These are phyloP conservation scores for Rostrohypoxylon terebratum DNA, from an alignment of 495 filamentous ascomycete genomes.

Conservation along the genomic window DNA sequence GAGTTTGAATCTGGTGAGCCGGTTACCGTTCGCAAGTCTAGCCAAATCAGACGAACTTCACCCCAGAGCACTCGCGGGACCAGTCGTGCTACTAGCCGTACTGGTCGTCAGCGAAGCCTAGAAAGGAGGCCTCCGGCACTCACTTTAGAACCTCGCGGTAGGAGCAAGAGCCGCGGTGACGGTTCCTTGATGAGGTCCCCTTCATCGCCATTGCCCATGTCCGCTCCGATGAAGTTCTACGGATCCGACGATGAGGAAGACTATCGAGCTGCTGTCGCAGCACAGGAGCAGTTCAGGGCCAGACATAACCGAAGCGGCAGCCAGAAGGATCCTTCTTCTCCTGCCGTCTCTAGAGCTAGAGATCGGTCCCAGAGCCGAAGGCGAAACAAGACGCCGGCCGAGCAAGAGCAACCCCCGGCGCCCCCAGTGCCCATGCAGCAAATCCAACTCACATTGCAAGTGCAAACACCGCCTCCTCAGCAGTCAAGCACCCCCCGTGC, in stretches of 20 bases:
- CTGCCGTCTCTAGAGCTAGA: conserved; percentile 54
- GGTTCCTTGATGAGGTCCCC: conserved; percentile 75
- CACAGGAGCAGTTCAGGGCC: conserved; percentile 70
- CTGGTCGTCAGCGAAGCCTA: conserved; percentile 64
- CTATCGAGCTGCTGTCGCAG: conserved; percentile 68
- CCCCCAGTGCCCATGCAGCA: conserved; percentile 42
- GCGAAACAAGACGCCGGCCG: conserved; percentile 47
- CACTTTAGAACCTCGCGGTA: conserved; percentile 62
- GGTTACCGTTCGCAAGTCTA: conserved; percentile 56
- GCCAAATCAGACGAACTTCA: conserved; percentile 52
- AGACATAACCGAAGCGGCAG: conserved; percentile 70
- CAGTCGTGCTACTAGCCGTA: conserved; percentile 57
- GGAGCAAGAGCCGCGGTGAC: conserved; percentile 65
- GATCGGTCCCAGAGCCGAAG: conserved; percentile 65
- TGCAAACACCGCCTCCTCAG: conserved; percentile 47
- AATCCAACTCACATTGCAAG: conserved; percentile 32
- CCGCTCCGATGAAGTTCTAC: conserved; percentile 56
- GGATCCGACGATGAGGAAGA: conserved; percentile 69
- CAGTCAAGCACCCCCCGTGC: conserved; percentile 42
- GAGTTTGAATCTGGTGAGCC: conserved; percentile 52
- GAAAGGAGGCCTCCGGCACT: conserved; percentile 58
- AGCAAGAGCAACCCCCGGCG: conserved; percentile 43
- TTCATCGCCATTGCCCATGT: conserved; percentile 82
- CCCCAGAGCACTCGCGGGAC: conserved; percentile 54
- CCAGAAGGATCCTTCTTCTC: conserved; percentile 59